These are phyloP conservation scores for Escovopsis sp. DNA, from an alignment of 2,329 filamentous ascomycete genomes.

Conservation along the genomic window DNA sequence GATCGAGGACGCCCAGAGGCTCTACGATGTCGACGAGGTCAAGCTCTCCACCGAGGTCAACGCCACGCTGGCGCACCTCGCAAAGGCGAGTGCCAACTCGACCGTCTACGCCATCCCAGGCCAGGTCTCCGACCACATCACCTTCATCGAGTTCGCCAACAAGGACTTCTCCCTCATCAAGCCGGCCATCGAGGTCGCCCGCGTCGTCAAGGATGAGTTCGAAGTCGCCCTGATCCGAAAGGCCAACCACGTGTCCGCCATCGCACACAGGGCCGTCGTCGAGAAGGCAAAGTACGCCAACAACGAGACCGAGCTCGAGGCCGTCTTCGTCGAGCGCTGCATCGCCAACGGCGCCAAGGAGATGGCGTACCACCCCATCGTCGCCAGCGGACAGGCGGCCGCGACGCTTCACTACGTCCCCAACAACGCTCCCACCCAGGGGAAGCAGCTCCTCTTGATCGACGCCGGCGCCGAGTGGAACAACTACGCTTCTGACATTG, in stretches of 20 bases:
- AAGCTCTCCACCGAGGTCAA: slow-evolving; percentile 61
- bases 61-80: slow-evolving; percentile 44
- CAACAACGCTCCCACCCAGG: slow-evolving; percentile 54
- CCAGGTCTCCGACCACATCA: slow-evolving; percentile 58
- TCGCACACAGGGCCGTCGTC: slow-evolving; percentile 50
- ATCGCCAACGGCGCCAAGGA: slow-evolving; percentile 62
- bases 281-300: slow-evolving; percentile 45
- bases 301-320: slow-evolving; percentile 76
- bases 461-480: slow-evolving; percentile 71
- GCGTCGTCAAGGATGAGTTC: slow-evolving; percentile 60
- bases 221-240: slow-evolving; percentile 59
- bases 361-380: slow-evolving; percentile 78
- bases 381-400: slow-evolving; percentile 64
- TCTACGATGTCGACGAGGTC: slow-evolving; percentile 73
- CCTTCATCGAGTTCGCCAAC: slow-evolving; percentile 54
- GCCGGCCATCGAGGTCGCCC: slow-evolving; percentile 50
- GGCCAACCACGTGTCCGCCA: slow-evolving; percentile 55
- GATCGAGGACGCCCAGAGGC: slow-evolving; percentile 54
- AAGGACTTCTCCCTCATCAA: slow-evolving; percentile 45
- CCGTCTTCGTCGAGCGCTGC: slow-evolving; percentile 61
- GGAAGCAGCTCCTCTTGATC: slow-evolving; percentile 66
- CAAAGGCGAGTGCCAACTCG: slow-evolving; percentile 19
- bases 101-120: slow-evolving; percentile 64
- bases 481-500: slow-evolving; percentile 57
- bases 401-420: slow-evolving; percentile 80